These are phyloP conservation scores for Trichophaea hybrida DNA, from an alignment of 2,329 filamentous ascomycete species.

Conservation along the genomic window DNA sequence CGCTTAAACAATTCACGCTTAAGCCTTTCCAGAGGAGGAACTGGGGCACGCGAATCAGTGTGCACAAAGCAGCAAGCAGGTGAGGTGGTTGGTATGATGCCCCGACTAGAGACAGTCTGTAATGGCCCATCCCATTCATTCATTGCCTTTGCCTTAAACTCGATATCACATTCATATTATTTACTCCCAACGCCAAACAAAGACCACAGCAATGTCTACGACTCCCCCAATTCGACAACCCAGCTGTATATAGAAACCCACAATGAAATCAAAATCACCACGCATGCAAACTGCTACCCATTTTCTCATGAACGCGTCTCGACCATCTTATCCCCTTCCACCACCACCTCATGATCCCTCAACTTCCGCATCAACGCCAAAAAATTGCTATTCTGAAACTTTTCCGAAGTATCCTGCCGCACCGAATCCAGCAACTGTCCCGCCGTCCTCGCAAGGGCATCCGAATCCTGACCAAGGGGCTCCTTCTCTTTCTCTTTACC, in stretches of 20 bases:
- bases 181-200: not conserved
- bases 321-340: conserved; percentile 56
- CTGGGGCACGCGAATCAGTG: not conserved
- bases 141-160: not conserved
- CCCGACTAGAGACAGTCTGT: not conserved
- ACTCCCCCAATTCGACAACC: too few species aligned
- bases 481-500: conserved; percentile 30
- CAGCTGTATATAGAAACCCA: not conserved
- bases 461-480: conserved; percentile 36
- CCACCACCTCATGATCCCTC: conserved; percentile 54
- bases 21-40: not conserved
- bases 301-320: conserved; percentile 35
- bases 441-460: conserved; percentile 59
- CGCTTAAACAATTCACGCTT: not conserved
- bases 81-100: not conserved
- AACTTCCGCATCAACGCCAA: conserved; percentile 62
- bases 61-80: not conserved
- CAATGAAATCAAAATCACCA: not conserved
- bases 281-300: not conserved
- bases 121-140: not conserved
- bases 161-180: not conserved
- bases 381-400: conserved; percentile 68
- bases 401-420: conserved; percentile 51
- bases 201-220: too few species aligned
- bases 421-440: conserved; percentile 55